These are phyloP conservation scores for Salvia splendens DNA, from an alignment of 257 asterid species.

Conservation along the genomic window DNA sequence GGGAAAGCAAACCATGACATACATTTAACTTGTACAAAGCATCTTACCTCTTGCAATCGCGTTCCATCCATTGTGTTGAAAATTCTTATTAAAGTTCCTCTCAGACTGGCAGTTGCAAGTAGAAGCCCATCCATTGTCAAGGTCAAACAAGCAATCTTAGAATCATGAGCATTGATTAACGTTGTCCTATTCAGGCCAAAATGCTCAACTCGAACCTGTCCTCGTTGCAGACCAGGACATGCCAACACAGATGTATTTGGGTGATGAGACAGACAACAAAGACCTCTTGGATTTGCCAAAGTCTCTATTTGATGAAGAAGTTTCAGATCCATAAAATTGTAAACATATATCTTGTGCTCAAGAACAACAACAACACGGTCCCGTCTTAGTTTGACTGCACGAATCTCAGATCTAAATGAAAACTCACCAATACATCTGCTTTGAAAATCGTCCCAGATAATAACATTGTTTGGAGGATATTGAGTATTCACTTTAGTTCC, in stretches of 20 bases:
- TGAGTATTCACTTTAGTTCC: conserved; percentile 72
- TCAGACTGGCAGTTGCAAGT: conserved; percentile 88
- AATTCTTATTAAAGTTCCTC: conserved; percentile 92
- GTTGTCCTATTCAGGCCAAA: conserved; percentile 82
- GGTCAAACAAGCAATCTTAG: conserved; percentile 77
- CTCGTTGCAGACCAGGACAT: conserved; percentile 79
- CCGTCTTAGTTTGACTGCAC: conserved; percentile 79
- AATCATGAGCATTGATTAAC: conserved; percentile 73
- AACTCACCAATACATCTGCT: conserved; percentile 91
- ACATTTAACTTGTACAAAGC: background rate
- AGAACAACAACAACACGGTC: conserved; percentile 83
- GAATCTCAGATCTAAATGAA: conserved; percentile 89
- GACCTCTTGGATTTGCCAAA: conserved; percentile 74
- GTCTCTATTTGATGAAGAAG: conserved; percentile 97
- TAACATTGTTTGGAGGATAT: conserved; percentile 83
- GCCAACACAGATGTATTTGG: conserved; percentile 75
- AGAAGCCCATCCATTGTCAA: conserved; percentile 84
- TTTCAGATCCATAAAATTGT: conserved; percentile 81
- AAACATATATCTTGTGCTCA: conserved; percentile 89
- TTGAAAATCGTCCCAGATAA: conserved; percentile 97
- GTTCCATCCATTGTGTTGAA: conserved; percentile 96
- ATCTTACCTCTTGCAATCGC: conserved; percentile 86
- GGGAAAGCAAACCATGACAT: conserved; percentile 8
- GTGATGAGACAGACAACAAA: conserved; percentile 88
- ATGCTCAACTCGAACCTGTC: conserved; percentile 94